Percentiles rank a stretch among this genome's conserved stretches.
These are phyloP conservation scores for Pyrenochaeta sp. DNA, from an alignment of 2,329 filamentous ascomycete species.

Conservation along the genomic window DNA sequence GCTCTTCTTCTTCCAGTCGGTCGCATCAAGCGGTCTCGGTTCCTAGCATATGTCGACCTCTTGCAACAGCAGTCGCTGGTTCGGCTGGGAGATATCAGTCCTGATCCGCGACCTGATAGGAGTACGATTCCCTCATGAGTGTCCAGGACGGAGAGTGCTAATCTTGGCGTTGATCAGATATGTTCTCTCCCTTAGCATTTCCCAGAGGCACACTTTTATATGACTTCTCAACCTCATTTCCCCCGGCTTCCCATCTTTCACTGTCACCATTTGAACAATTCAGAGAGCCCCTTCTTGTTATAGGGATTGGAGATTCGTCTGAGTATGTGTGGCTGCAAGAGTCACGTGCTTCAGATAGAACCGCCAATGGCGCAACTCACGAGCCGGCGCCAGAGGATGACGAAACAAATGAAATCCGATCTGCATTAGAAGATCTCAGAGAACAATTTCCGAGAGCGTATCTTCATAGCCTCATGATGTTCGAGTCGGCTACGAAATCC, in stretches of 20 bases:
- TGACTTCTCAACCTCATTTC: constrained; percentile 81
- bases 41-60: constrained; percentile 78
- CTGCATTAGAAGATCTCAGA: constrained; percentile 74
- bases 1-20: constrained; percentile 87
- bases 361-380: constrained; percentile 12
- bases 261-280: constrained; percentile 90
- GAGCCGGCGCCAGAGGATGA: constrained; percentile 23
- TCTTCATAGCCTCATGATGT: constrained; percentile 79
- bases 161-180: constrained; percentile 65
- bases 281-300: constrained; percentile 80
- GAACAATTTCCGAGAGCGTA: constrained; percentile 78
- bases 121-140: constrained; percentile 64
- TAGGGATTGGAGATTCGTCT: constrained; percentile 83
- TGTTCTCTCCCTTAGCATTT: constrained; percentile 92
- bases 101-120: constrained; percentile 83
- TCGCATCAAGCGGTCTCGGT: constrained; percentile 81
- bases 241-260: constrained; percentile 79
- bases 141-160: constrained; percentile 32
- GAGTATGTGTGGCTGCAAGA: constrained; percentile 62
- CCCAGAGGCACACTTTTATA: constrained; percentile 87
- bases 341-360: constrained; percentile 42
- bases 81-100: constrained; percentile 83
- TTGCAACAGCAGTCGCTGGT: constrained; percentile 82
- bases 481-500: constrained; percentile 67
- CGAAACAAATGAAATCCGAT: constrained; percentile 52